A percentile compares a stretch with the other conserved stretches of the same genome.
Evolutionary conservation across 2,329 filamentous ascomycete species (phyloP).

Genomic region (Cladophialophora yegresii): DNA sequence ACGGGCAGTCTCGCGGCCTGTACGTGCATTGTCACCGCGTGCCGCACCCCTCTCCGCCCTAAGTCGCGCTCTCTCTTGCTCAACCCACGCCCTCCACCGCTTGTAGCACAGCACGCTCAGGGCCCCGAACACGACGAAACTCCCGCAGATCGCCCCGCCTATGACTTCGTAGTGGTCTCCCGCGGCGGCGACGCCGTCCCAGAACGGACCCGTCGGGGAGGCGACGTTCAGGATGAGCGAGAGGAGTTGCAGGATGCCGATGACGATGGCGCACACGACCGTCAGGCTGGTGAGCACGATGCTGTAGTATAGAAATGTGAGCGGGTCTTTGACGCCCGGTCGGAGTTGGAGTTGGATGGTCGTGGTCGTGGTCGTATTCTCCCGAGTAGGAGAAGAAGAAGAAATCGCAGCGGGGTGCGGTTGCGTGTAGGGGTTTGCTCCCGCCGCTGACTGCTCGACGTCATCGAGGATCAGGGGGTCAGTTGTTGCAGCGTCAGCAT

Average conservation of each 20-base stretch:
- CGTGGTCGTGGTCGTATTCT: conserved; percentile 28
- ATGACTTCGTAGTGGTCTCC: conserved; percentile 84
- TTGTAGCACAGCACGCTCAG: conserved; percentile 74
- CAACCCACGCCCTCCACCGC: conserved; percentile 71
- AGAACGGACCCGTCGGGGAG: conserved; percentile 65
- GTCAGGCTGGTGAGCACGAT: conserved; percentile 83
- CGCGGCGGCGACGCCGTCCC: conserved; percentile 78
- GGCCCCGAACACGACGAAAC: conserved; percentile 76
- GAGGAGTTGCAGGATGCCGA: conserved; percentile 81
- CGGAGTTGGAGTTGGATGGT: conserved; percentile 35
- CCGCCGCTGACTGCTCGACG: conserved; percentile 11
- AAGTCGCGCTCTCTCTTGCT: conserved; percentile 38
- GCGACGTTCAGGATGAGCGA: conserved; percentile 76
- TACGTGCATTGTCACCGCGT: too few species aligned
- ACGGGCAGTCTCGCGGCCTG: neutral
- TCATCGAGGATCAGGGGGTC: conserved; percentile 16
- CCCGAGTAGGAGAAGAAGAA: neutral
- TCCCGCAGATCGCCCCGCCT: conserved; percentile 80
- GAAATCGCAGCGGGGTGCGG: conserved; percentile 12
- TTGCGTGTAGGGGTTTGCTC: conserved; percentile 24
- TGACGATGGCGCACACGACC: conserved; percentile 78
- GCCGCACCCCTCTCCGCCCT: conserved; percentile 4
- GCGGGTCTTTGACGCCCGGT: conserved; percentile 71
- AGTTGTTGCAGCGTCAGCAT: neutral
- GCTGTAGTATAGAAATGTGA: conserved; percentile 94